A percentile compares a stretch with the other conserved stretches of the same genome.
Conservation (phyloP, 768 basidiomycete genomes). For the Albatrellus ellisii region DNA sequence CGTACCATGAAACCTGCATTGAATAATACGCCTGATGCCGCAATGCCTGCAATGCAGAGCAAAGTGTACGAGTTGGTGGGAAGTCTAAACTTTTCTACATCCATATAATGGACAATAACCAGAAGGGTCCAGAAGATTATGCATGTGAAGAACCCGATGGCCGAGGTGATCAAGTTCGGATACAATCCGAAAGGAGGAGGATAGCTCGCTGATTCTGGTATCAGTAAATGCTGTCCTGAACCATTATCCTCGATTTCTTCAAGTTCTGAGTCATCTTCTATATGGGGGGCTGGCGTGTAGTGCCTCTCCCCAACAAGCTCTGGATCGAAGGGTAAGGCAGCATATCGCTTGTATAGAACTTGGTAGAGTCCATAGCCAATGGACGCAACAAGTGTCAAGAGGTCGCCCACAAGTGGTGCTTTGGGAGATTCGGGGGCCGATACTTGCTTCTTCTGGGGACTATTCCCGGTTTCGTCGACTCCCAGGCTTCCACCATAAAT, state of each 20-base stretch:
- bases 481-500: conserved; percentile 65
- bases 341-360: conserved; percentile 75
- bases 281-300: conserved; percentile 34
- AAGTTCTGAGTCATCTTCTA: conserved; percentile 21
- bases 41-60: conserved; percentile 52
- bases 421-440: conserved; percentile 16
- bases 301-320: conserved; percentile 28
- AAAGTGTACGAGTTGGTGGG: conserved; percentile 38
- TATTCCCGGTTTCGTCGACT: too few species aligned
- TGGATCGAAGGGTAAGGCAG: conserved; percentile 54
- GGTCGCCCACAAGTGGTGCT: conserved; percentile 57
- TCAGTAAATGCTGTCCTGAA: conserved; percentile 3
- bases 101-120: conserved; percentile 54
- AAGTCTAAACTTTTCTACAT: conserved; percentile 50
- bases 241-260: conserved; percentile 14
- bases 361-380: conserved; percentile 67
- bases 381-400: conserved; percentile 61
- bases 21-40: conserved; percentile 59
- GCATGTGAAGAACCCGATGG: conserved; percentile 69
- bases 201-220: conserved; percentile 26
- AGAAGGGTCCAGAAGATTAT: conserved; percentile 70
- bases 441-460: too few species aligned
- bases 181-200: conserved; percentile 76
- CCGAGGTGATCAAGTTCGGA: conserved; percentile 68
- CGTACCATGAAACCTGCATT: conserved; percentile 80